A percentile compares a stretch with the other conserved stretches of the same genome.
phyloP scores from a whole-genome alignment of 345 rosid genomes.

The Boechera divaricarpa region DNA sequence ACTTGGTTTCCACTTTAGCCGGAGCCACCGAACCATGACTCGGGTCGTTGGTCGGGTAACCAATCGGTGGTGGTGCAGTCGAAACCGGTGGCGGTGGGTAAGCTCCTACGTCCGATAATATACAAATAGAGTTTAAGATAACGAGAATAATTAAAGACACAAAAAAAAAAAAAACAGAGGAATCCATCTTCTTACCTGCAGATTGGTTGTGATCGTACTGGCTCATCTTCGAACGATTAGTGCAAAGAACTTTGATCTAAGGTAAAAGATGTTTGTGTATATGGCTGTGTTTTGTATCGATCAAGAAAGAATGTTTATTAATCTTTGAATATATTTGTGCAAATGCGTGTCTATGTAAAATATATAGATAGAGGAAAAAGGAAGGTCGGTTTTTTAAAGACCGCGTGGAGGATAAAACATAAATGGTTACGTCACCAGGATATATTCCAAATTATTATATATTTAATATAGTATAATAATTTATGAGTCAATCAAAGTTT shows the following conservation, averaged over 20 bases:
- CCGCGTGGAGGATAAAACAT: constrained; percentile 40
- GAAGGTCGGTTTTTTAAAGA: constrained; percentile 14
- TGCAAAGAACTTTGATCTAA: constrained; percentile 11
- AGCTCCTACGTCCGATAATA: constrained; percentile 36
- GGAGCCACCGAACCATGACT: constrained; percentile 33
- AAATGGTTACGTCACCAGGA: neutral
- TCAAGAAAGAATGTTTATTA: neutral
- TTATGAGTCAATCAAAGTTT: constrained; percentile 1
- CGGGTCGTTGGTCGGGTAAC: constrained; percentile 40
- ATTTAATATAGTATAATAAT: neutral
- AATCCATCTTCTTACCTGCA: constrained; percentile 17
- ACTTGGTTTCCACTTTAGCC: constrained; percentile 41
- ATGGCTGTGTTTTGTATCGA: neutral
- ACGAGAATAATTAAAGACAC: neutral
- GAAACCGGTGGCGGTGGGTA: constrained; percentile 40
- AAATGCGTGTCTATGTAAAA: constrained; percentile 18
- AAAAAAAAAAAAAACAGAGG: neutral
- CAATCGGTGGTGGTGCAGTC: constrained; percentile 39
- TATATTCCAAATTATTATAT: neutral
- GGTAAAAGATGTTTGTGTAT: neutral
- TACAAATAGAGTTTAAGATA: neutral
- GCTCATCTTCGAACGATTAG: constrained; percentile 33
- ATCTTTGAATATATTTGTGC: constrained; percentile 13
- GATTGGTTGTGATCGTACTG: constrained; percentile 36
- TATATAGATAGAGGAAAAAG: constrained; percentile 11